Conservation (phyloP, 345 rosid genomes). For the Salix udensis region DNA sequence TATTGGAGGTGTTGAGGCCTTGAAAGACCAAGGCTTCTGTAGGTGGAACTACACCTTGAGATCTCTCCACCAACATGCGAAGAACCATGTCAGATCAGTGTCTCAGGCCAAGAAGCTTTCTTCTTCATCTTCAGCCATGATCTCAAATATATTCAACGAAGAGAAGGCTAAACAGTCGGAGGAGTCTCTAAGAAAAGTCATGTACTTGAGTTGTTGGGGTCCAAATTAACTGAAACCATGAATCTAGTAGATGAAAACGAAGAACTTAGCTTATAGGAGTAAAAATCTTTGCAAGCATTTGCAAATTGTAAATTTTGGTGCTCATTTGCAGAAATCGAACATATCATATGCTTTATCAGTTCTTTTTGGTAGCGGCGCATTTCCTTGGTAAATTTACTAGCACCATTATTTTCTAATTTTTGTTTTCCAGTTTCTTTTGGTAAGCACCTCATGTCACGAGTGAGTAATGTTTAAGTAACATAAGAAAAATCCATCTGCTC, state of each 20-base stretch:
- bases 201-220: constrained; percentile 25
- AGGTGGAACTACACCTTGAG: constrained; percentile 33
- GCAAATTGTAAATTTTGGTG: neutral
- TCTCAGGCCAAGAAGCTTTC: constrained; percentile 20
- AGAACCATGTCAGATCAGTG: constrained; percentile 15
- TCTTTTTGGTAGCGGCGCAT: too few species aligned
- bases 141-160: constrained; percentile 4
- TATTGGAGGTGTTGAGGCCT: constrained; percentile 34
- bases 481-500: too few species aligned
- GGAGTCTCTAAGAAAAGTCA: constrained; percentile 13
- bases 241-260: too few species aligned
- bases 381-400: too few species aligned
- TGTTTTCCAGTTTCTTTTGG: neutral
- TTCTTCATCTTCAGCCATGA: constrained; percentile 2
- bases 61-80: constrained; percentile 18
- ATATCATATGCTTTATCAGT: neutral
- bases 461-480: too few species aligned
- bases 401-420: neutral
- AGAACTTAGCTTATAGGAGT: too few species aligned
- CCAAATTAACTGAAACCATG: neutral
- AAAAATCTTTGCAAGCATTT: neutral
- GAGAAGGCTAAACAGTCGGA: constrained; percentile 15
- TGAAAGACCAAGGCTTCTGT: constrained; percentile 40
- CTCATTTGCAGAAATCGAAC: neutral
- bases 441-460: neutral